Evolutionary conservation across 306 rosid species (phyloP), one percentile per base, ranked within the genome.

Genomic region (Betula pendula): DNA sequence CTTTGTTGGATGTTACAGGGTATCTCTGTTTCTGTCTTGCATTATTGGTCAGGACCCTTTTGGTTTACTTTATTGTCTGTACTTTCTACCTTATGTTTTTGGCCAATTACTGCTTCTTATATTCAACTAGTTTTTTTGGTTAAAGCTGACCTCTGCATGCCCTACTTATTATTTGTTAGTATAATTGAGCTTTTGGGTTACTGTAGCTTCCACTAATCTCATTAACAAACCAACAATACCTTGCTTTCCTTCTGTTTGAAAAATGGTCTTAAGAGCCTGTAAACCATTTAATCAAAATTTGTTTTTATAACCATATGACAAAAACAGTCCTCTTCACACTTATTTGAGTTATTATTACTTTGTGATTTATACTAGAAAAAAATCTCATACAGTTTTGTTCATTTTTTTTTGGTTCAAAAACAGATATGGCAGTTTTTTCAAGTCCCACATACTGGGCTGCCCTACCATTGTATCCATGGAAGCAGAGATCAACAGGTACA

Each of bases 391-490:
- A 70, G 77, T 76, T 73, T 65, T 40, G 49, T 84, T 75, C 12
- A 17, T 40, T 56, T 68, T 59, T 60, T 71, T 70, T 72, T 52
- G n/a, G n/a, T n/a, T 58, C 38, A 68, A 42, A 79, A 56, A 79
- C 89, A 92, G 99, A 93, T 96, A 88, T 81, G 99, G 99, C 60
- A 87, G 92, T 81, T 87, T 96, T 79, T 96, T 96, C 93, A 96
- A 96, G 80, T 92, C 99, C 52, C 99, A 96, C 87, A 84, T 96
- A 76, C 83, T 96, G 69, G 99, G 99, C 14, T 91, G 98, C 84
- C 99, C 99, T 70, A 96, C 98, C 52, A 88, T 89, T 52, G 98
- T 96, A 58, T 96, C 97, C 3, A 92, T 96, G 98, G 99, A 96
- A 91, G 87, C 99, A 68, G 99, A 96, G 81, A 59, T 91, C 4